Base-by-base conservation (phyloP, 352 stramenopile species). In the Phytophthora pini region DNA sequence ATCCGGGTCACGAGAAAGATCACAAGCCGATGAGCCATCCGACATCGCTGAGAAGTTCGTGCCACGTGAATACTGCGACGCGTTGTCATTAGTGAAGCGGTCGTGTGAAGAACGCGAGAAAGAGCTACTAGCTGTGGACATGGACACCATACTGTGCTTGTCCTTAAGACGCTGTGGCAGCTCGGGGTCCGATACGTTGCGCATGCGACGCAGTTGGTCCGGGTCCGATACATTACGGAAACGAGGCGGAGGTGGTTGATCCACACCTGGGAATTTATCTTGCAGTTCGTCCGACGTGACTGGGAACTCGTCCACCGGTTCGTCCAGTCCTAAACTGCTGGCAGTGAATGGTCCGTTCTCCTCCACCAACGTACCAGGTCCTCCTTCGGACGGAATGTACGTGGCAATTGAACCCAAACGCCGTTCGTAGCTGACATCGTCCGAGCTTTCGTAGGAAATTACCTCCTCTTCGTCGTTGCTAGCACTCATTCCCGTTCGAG, bases 61-160 rank as follows among this genome's bases (percentile, higher is more conserved):
- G 17, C 61, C 61, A 15, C 66, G 70, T 5, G 61, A 79, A 43
- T 70, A 76, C 40, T 76, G 66, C 5, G 66, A 79, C 13, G 44
- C 67, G 13, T 56, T 79, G 40, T 79, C 70, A 49, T 71, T 74
- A 9, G 58, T 63, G 10, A 55, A 69, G n/a, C 61, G 65, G 48
- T 77, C 70, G 22, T 77, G 40, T 5, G 70, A 79, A 2, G 70
- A 70, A 29, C 66, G 66, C 24, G 70, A 79, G 43, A 87, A 84
- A 11, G 79, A 80, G 46, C 79, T 90, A 56, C 79, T 88, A 1
- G 68, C 66, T 6, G 75, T 87, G n/a, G 81, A 90, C 68, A 88
- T 80, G 12, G 79, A 88, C 51, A 81, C 66, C 49, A 76, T 74
- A 43, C 68, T 76, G 56, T 79, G 59, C 39, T 81, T 73, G 47